Percentiles rank a stretch among this genome's conserved stretches.
Conservation (phyloP, 306 rosid species). For the Senna tora region DNA sequence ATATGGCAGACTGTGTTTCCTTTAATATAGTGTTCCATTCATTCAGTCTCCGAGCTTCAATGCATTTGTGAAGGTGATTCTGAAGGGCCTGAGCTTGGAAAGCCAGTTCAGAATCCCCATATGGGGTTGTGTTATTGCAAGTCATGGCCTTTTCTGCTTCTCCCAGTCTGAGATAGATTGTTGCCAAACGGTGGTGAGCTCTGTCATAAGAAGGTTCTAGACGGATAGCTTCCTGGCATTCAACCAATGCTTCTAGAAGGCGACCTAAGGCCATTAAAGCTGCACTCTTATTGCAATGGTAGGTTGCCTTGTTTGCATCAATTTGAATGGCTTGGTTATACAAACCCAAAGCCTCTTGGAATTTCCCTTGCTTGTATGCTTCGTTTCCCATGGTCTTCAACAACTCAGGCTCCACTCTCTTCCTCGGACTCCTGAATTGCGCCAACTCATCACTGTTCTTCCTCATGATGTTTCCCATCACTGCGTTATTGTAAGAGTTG, state of each 20-base stretch:
- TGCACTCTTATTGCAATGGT: slow-evolving; percentile 82
- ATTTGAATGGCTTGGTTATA: slow-evolving; percentile 76
- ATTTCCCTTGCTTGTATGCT: slow-evolving; percentile 72
- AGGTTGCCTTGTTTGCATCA: slow-evolving; percentile 72
- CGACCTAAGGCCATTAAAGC: slow-evolving; percentile 74
- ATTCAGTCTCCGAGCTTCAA: slow-evolving; percentile 57
- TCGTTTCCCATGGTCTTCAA: slow-evolving; percentile 88
- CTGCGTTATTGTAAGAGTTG: slow-evolving; percentile 33
- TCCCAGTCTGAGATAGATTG: slow-evolving; percentile 84
- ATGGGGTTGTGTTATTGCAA: slow-evolving; percentile 54
- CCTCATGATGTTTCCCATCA: slow-evolving; percentile 84
- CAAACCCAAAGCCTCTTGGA: slow-evolving; percentile 67
- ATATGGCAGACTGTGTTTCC: slow-evolving; percentile 70
- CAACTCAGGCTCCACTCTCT: slow-evolving; percentile 67
- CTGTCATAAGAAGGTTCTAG: slow-evolving; percentile 76
- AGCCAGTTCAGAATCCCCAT: slow-evolving; percentile 40
- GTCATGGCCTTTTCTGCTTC: slow-evolving; percentile 71
- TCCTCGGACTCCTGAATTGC: slow-evolving; percentile 46
- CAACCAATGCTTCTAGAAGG: slow-evolving; percentile 61
- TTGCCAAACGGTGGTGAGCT: slow-evolving; percentile 88
- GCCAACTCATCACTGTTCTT: slow-evolving; percentile 54
- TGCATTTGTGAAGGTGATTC: slow-evolving; percentile 63
- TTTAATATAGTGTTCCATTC: slow-evolving; percentile 71
- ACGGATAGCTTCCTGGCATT: slow-evolving; percentile 74
- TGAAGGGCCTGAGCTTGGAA: slow-evolving; percentile 63